A percentile compares a stretch with the other conserved stretches of the same genome.
Conservation (phyloP, 2,329 filamentous ascomycete species). For the Fusarium lyarnte region DNA sequence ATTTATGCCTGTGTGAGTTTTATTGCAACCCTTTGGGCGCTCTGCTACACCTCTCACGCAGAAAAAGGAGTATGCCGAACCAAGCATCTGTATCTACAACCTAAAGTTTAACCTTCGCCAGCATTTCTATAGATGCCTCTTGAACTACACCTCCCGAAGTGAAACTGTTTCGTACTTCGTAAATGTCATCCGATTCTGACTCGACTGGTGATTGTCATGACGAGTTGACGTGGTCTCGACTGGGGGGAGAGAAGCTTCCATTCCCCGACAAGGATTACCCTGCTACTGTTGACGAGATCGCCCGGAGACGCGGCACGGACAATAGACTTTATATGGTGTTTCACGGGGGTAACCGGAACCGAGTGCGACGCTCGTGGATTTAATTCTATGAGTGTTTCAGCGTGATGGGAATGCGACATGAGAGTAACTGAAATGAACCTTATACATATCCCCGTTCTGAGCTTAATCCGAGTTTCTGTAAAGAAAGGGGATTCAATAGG, state of each 20-base stretch:
- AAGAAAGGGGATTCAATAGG: fast-evolving
- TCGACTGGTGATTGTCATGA: neutral
- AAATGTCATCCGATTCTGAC: neutral
- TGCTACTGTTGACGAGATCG: neutral
- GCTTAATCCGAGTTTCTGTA: too few species aligned
- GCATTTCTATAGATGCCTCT: neutral
- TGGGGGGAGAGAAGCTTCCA: neutral
- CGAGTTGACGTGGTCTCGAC: neutral
- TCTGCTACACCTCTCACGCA: neutral
- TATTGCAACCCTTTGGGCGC: fast-evolving
- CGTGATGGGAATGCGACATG: too few species aligned
- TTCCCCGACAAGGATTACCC: neutral
- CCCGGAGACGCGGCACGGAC: neutral
- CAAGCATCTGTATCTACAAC: neutral
- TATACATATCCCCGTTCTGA: fast-evolving
- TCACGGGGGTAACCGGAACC: neutral
- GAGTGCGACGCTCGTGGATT: neutral
- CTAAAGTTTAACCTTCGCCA: neutral
- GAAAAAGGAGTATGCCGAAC: neutral
- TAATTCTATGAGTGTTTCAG: fast-evolving
- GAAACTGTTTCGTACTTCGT: neutral
- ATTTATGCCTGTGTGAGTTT: too few species aligned
- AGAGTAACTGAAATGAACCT: neutral
- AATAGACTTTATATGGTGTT: neutral
- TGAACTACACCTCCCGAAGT: fast-evolving